Conservation (phyloP, 495 filamentous ascomycete species). For the Cryomyces minteri region DNA sequence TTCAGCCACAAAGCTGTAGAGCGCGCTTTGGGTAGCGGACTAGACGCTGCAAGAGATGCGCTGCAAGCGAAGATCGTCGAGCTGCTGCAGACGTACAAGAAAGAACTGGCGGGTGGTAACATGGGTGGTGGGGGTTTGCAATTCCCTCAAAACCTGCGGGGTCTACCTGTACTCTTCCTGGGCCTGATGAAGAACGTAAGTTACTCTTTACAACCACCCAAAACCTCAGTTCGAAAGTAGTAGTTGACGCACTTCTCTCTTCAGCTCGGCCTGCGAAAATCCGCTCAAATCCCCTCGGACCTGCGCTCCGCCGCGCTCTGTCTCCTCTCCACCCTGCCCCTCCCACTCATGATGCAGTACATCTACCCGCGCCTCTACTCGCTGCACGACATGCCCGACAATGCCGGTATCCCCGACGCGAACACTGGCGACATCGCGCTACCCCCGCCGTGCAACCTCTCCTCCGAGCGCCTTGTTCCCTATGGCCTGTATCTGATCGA, state of each 20-base stretch:
- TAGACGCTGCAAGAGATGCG: conserved; percentile 80
- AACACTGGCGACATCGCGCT: conserved; percentile 75
- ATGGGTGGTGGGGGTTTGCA: conserved; percentile 85
- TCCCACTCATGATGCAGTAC: conserved; percentile 88
- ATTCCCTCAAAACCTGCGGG: conserved; percentile 82
- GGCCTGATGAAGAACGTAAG: conserved; percentile 85
- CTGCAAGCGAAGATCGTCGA: conserved; percentile 85
- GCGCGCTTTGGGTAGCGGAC: conserved; percentile 60
- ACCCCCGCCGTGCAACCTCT: conserved; percentile 70
- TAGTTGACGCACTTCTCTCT: conserved; percentile 13
- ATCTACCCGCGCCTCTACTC: conserved; percentile 91
- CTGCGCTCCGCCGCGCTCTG: conserved; percentile 87
- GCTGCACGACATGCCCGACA: conserved; percentile 95
- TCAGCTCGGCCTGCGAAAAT: conserved; percentile 81
- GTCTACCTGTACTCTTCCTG: conserved; percentile 75
- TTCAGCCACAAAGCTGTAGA: conserved; percentile 98
- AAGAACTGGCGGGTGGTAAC: conserved; percentile 89
- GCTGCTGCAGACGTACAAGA: conserved; percentile 84
- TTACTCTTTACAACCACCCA: neutral
- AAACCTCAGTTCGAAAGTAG: neutral
- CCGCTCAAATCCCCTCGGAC: conserved; percentile 89
- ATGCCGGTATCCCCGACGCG: conserved; percentile 66
- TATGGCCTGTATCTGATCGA: conserved; percentile 97
- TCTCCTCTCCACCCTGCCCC: conserved; percentile 76
- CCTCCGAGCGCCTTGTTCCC: conserved; percentile 68